Base-by-base conservation (phyloP, 2,329 filamentous ascomycete species). In the Hypomyces perniciosus region DNA sequence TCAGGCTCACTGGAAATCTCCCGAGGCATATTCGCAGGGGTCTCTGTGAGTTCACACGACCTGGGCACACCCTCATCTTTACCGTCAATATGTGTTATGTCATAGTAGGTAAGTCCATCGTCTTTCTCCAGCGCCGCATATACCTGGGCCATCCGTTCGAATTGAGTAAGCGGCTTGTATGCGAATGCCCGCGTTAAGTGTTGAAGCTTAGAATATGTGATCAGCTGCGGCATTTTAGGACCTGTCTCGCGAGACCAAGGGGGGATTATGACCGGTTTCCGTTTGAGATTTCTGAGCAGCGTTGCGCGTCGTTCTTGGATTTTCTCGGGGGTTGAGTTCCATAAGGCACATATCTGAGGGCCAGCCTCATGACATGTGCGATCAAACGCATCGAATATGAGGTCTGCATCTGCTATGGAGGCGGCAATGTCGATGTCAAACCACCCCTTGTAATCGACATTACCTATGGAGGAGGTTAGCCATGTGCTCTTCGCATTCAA, bases 401-500 rank as follows among this genome's bases (percentile, higher is more conserved):
- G 68, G 60, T 84, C 80, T 10, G 76, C 73, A 57, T 83, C 76
- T n/a, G 67, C 67, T 6, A 80, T 59, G 46, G 78, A 78, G 54
- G 74, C 74, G 54, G 69, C 64, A 50, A 74, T 69, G 1, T 63
- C 62, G 8, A 73, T 68, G 29, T 69, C 65, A 50, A 70, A 74
- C 77, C 76, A 81, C 57, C 79, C 78, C 38, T 75, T 71, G 56
- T 81, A 78, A 55, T 78, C 74, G 10, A 76, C 74, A 44, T 78
- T 78, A 28, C 75, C 64, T 65, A 10, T 6, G n/a, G 5, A 20
- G 6, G 3, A 31, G 12, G 30, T 44, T n/a, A 33, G 9, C n/a
- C 29, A n/a, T 44, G 7, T 3, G 20, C 20, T 20, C 20, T 20
- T 20, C 20, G 3, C 20, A 20, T 20, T 20, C 20, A 20, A 20